These are phyloP conservation scores for Umbelopsis sp. DNA, from an alignment of 192 early-diverging fungal genomes.

Conservation along the genomic window DNA sequence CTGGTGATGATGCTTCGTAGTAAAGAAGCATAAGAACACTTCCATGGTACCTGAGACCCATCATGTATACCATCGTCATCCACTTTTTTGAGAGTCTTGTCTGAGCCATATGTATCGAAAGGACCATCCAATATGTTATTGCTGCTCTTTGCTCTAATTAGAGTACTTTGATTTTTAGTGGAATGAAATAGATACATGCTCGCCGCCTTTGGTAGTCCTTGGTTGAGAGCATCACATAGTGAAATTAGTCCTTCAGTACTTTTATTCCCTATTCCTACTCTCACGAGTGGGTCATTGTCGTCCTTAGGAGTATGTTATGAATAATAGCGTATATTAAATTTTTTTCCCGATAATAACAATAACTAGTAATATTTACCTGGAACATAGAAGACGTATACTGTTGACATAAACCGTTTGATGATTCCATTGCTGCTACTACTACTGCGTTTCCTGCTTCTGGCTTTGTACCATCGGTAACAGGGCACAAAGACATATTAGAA, in stretches of 20 bases:
- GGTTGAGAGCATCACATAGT: too few species aligned
- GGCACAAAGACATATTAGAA: not conserved
- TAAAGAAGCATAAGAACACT: not conserved
- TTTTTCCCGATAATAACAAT: too few species aligned
- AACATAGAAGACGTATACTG: not conserved
- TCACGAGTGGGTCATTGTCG: too few species aligned
- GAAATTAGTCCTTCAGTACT: too few species aligned
- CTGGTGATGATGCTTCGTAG: not conserved
- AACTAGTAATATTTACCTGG: not conserved
- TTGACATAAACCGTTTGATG: not conserved
- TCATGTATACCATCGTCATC: not conserved
- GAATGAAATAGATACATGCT: too few species aligned
- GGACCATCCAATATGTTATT: not conserved
- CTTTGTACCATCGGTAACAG: not conserved
- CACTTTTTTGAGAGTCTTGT: not conserved
- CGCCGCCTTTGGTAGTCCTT: too few species aligned
- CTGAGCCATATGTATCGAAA: not conserved
- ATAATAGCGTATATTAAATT: not conserved
- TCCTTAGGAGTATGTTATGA: not conserved
- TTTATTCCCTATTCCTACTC: too few species aligned
- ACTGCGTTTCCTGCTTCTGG: not conserved
- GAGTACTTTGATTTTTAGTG: not conserved
- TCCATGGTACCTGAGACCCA: not conserved
- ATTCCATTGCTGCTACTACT: not conserved
- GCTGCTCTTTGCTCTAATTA: not conserved